These are phyloP conservation scores for Crithidia fasciculata DNA, from an alignment of 208 protist species.

Conservation along the genomic window DNA sequence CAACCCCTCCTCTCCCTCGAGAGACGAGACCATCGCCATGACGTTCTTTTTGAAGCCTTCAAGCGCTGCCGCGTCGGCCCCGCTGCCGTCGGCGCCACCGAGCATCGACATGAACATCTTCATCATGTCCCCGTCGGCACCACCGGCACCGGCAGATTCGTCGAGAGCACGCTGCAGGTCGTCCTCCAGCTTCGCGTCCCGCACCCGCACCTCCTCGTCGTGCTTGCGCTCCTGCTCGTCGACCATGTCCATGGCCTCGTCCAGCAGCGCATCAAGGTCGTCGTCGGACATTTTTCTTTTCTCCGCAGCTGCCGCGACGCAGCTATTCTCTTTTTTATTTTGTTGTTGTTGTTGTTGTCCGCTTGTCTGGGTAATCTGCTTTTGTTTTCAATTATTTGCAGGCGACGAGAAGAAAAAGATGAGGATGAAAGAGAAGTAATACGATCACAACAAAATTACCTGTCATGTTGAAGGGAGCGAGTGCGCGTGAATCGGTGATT, in stretches of 20 bases:
- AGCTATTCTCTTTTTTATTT: background rate
- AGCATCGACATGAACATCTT: constrained; percentile 51
- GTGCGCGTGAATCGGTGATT: no score
- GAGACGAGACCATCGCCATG: constrained; percentile 40
- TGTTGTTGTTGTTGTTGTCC: background rate
- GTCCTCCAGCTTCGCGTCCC: constrained; percentile 55
- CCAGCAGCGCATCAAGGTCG: constrained; percentile 83
- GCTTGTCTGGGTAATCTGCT: constrained; percentile 1
- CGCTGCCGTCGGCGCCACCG: constrained; percentile 16
- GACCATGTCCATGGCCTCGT: constrained; percentile 82
- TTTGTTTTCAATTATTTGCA: background rate
- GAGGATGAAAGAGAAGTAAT: background rate
- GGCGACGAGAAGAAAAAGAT: background rate
- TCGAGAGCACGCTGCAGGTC: constrained; percentile 55
- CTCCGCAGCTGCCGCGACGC: no score
- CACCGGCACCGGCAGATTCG: constrained; percentile 20
- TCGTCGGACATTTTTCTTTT: constrained; percentile 47
- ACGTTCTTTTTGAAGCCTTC: constrained; percentile 61
- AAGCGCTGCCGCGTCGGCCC: constrained; percentile 32
- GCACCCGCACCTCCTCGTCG: constrained; percentile 56
- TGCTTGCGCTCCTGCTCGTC: constrained; percentile 75
- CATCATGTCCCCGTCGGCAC: constrained; percentile 37
- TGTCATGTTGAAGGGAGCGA: no score
- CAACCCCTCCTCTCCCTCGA: constrained; percentile 48
- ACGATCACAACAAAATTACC: no score